A percentile compares a stretch with the other conserved stretches of the same genome.
Evolutionary conservation across 2,329 filamentous ascomycete species (phyloP).

Genomic region (Coniella vitis): DNA sequence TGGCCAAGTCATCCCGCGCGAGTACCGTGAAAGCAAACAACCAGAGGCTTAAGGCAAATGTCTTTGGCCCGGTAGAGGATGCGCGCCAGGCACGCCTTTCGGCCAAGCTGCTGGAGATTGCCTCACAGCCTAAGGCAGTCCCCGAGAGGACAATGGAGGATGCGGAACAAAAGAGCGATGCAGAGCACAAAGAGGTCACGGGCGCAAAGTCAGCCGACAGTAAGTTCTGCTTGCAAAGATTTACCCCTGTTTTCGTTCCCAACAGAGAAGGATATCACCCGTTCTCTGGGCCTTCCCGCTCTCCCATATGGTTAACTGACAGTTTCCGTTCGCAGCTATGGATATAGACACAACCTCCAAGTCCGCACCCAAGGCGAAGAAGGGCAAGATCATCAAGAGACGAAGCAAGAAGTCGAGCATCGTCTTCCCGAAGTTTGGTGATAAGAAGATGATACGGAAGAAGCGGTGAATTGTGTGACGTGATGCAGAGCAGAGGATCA

Average conservation of each 20-base stretch:
- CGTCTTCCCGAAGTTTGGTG: constrained; percentile 53
- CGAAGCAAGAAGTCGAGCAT: constrained; percentile 49
- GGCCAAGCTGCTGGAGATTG: constrained; percentile 76
- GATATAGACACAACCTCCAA: constrained; percentile 44
- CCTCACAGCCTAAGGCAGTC: constrained; percentile 66
- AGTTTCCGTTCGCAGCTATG: constrained; percentile 37
- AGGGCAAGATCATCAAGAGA: constrained; percentile 52
- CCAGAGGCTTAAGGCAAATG: constrained; percentile 66
- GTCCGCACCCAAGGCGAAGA: constrained; percentile 31
- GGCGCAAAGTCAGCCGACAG: constrained; percentile 25
- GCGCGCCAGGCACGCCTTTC: constrained; percentile 78
- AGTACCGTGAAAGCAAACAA: constrained; percentile 80
- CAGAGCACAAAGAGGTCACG: constrained; percentile 23
- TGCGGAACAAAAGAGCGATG: constrained; percentile 38
- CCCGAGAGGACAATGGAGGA: constrained; percentile 32
- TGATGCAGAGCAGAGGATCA: not conserved
- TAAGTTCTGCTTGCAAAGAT: constrained; percentile 23
- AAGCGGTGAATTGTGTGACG: constrained; percentile 20
- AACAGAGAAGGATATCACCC: no score
- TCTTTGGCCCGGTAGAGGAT: constrained; percentile 77
- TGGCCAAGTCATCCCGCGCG: constrained; percentile 83
- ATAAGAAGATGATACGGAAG: constrained; percentile 41
- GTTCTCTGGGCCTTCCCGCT: no score
- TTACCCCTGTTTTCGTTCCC: no score
- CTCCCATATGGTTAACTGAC: not conserved